These are phyloP conservation scores for Trichoderma erinaceum DNA, from an alignment of 495 filamentous ascomycete species.

Conservation along the genomic window DNA sequence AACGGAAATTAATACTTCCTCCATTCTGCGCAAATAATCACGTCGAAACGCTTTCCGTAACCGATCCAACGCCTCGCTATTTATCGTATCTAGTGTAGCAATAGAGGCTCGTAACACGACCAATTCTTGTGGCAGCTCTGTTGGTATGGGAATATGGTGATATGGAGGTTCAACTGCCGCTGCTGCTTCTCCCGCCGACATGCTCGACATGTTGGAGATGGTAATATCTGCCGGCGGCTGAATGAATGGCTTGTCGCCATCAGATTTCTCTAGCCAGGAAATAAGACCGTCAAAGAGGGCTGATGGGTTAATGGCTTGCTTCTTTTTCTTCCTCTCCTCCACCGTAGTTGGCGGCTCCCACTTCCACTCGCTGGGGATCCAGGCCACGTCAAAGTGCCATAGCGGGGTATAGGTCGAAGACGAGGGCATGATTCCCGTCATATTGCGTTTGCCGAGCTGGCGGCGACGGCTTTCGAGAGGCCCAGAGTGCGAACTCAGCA, in stretches of 20 bases:
- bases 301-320: background rate
- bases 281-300: constrained; percentile 4
- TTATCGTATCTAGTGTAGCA: background rate
- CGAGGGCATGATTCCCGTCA: constrained; percentile 38
- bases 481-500: constrained; percentile 33
- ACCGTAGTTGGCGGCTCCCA: constrained; percentile 40
- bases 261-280: constrained; percentile 12
- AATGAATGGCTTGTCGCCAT: constrained; percentile 13
- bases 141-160: background rate
- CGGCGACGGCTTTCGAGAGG: constrained; percentile 46
- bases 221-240: background rate
- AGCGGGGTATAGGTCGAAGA: constrained; percentile 30
- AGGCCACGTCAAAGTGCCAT: constrained; percentile 35
- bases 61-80: background rate
- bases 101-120: background rate
- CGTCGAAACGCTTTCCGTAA: background rate
- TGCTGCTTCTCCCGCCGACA: background rate
- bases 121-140: background rate
- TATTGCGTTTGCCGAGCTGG: constrained; percentile 45
- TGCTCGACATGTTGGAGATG: background rate
- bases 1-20: background rate
- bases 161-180: background rate
- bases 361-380: constrained; percentile 41
- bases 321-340: background rate
- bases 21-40: background rate